These are phyloP conservation scores for Tolypocladium endophyticum DNA, from an alignment of 2,329 filamentous ascomycete genomes.

Conservation along the genomic window DNA sequence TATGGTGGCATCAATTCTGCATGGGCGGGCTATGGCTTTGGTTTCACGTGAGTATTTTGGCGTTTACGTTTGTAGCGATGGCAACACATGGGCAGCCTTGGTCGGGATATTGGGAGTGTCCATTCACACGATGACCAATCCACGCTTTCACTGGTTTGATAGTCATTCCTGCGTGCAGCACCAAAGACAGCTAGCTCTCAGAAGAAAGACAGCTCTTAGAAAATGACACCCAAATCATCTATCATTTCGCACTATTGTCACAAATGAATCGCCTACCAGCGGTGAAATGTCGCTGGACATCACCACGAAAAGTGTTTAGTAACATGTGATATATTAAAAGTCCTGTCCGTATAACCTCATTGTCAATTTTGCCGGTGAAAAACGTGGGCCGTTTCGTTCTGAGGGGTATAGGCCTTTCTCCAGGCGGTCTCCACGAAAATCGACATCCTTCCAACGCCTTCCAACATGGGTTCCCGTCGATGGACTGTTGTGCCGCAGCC, in stretches of 20 bases:
- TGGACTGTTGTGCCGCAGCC: slow-evolving; percentile 1
- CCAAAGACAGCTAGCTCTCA: background rate
- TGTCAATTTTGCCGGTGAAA: slow-evolving; percentile 20
- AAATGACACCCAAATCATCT: background rate
- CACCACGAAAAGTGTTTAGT: background rate
- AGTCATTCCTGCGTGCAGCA: background rate
- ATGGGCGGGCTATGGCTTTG: background rate
- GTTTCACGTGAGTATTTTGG: background rate
- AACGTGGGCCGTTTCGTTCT: slow-evolving; percentile 20
- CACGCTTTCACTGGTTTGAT: background rate
- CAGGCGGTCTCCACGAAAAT: slow-evolving; percentile 27
- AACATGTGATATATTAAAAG: slow-evolving; percentile 19
- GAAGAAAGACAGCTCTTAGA: no score
- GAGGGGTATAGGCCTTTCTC: slow-evolving; percentile 28
- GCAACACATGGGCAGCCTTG: background rate
- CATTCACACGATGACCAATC: background rate
- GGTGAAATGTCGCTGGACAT: background rate
- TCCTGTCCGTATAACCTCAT: slow-evolving; percentile 22
- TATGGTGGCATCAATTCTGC: background rate
- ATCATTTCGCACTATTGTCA: background rate
- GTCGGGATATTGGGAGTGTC: background rate
- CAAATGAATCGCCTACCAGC: background rate
- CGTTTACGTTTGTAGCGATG: background rate
- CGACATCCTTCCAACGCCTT: slow-evolving; percentile 28
- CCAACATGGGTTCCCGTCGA: slow-evolving; percentile 16